Base-by-base conservation (phyloP, 495 filamentous ascomycete genomes). In the Aspergillus saccharolyticus region DNA sequence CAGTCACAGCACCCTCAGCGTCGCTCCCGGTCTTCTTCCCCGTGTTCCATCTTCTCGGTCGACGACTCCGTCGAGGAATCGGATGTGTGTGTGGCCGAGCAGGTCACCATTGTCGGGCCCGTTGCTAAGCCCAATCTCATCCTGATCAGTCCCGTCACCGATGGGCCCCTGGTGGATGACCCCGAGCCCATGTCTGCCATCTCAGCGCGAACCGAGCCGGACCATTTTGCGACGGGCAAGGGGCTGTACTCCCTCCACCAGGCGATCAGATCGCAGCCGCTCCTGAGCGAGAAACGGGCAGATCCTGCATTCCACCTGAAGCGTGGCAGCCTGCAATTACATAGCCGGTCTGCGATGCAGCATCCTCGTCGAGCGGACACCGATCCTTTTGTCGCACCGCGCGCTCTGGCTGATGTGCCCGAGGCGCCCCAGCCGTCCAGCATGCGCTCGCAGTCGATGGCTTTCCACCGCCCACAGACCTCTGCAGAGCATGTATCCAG, bases 41-140 rank as follows among this genome's bases (percentile, higher is more conserved):
- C 70, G 7, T 61, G 65, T 0, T 76, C 73, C 4, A 43, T 69
- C 20, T 67, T 68, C 42, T 39, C 33, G 7, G 33, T 39, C 10
- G 33, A 39, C 33, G 33, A 39, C 12, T 8, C 33, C 6, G 33
- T 39, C 33, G 33, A 39, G 6, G 64, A 69, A 3, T 67, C 70
- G 4, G 72, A 76, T 48, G 61, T 76, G 30, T 66, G 69, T 46
- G 63, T 70, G 28, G 74, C 74, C 5, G 66, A 70, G 60, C 68
- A 73, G 55, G 64, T 76, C 56, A 71, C 63, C 7, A 58, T 71
- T 46, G 64, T 70, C 24, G 69, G 73, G 54, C 74, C 73, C 16
- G 56, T 33, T 6, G 62, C 67, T 18, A 72, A 67, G 28, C 74
- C 74, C 25, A 71, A 67, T 19, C 52, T 76, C 59, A 70, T 76